These are phyloP conservation scores for Diplodia corticola DNA, from an alignment of 2,329 filamentous ascomycete genomes.

Conservation along the genomic window DNA sequence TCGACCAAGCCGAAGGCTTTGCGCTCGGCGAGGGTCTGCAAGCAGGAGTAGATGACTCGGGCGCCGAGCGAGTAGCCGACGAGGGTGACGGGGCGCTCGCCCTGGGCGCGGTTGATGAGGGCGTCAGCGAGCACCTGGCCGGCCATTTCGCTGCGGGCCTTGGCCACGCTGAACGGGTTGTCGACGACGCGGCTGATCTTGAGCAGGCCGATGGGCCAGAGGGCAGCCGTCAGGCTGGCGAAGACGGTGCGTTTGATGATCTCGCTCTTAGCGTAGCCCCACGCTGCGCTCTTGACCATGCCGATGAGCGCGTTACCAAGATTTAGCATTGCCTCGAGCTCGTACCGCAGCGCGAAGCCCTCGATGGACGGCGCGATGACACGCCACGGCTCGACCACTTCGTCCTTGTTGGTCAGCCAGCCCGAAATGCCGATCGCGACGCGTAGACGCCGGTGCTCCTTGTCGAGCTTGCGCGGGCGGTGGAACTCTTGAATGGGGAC, in stretches of 20 bases:
- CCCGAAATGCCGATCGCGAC: constrained; percentile 83
- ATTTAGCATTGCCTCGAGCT: constrained; percentile 73
- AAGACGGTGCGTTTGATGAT: constrained; percentile 65
- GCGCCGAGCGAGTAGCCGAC: constrained; percentile 82
- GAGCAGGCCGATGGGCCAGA: constrained; percentile 51
- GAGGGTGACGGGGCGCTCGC: constrained; percentile 76
- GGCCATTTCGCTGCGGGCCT: constrained; percentile 75
- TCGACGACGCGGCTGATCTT: constrained; percentile 63
- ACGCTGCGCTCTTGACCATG: constrained; percentile 78
- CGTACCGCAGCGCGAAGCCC: constrained; percentile 81
- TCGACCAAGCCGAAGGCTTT: constrained; percentile 83
- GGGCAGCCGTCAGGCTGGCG: constrained; percentile 47
- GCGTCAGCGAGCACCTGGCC: constrained; percentile 79
- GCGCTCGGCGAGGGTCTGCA: constrained; percentile 73
- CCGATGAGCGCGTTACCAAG: constrained; percentile 76
- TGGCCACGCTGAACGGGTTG: constrained; percentile 79
- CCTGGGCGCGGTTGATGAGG: constrained; percentile 77
- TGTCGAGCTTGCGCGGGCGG: constrained; percentile 47
- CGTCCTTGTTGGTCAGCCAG: constrained; percentile 72
- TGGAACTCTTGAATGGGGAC: constrained; percentile 41
- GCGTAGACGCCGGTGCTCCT: constrained; percentile 58
- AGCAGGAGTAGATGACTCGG: constrained; percentile 77
- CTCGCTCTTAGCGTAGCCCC: constrained; percentile 71
- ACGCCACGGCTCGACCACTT: constrained; percentile 75
- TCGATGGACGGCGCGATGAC: constrained; percentile 69